Evolutionary conservation across 805 yeast genomes (phyloP), one percentile per base, ranked within the genome.

Genomic region (Blastobotrys terrestris): DNA sequence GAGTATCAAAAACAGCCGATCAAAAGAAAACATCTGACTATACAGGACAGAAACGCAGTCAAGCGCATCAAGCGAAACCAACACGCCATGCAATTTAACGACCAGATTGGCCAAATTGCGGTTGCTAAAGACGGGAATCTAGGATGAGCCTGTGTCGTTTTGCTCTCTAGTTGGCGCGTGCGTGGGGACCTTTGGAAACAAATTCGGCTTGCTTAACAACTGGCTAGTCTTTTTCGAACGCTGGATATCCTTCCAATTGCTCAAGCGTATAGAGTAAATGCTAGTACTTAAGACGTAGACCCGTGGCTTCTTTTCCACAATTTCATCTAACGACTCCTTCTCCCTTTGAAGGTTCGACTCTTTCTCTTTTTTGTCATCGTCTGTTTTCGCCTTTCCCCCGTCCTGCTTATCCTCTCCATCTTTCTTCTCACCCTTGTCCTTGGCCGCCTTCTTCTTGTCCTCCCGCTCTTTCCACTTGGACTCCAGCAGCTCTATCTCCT

Each of bases 211-310:
- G 15, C 58, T 50, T 15, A 71, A 61, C 54, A 69, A 41, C 44
- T 67, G 61, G 22, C 55, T 56, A 14, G 70, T 62, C 51, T 60
- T 57, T 46, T 62, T 60, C 13, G 71, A 62, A 15, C 63, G 62
- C 26, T 61, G 66, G 2, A 55, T 60, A 18, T 63, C 60, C 18
- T 63, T 49, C 51, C 61, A 62, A 31, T 62, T 53, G 18, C 55
- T 69, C 15, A 75, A 51, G 35, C 85, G 63, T 47, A 72, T 64
- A 48, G 63, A 67, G 60, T 70, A 76, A 5, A 80, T 72, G 52
- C 70, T 73, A 44, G 64, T 65, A 60, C 77, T 63, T 49, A 80
- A 67, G 5, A 56, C 63, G 60, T 61, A 78, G 18, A 64, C 58
- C 57, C 77, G 72, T 55, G 77, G 76, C 54, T 67, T 60, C 55